These are phyloP conservation scores for Allium fistulosum DNA, from an alignment of 106 monocot species.

Conservation along the genomic window DNA sequence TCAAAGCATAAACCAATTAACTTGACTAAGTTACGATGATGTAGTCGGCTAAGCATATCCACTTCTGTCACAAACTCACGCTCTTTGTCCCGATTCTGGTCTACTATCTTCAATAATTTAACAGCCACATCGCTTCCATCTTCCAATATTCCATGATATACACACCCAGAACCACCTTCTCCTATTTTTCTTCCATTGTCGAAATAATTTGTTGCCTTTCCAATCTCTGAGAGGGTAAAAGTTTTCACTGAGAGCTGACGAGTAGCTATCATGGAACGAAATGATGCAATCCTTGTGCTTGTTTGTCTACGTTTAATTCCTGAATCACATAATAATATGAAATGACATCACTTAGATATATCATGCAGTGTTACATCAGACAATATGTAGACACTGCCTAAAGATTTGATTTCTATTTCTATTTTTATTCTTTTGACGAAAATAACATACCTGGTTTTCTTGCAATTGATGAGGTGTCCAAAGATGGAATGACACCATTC, in stretches of 20 bases:
- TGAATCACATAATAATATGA: neutral
- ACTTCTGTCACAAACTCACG: slow-evolving; percentile 44
- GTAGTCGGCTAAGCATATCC: slow-evolving; percentile 86
- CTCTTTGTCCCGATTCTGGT: slow-evolving; percentile 21
- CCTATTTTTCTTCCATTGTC: slow-evolving; percentile 46
- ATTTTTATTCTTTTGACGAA: no score
- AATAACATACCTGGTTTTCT: slow-evolving; percentile 47
- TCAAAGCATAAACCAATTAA: slow-evolving; percentile 95
- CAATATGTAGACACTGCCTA: neutral
- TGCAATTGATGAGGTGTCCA: slow-evolving; percentile 29
- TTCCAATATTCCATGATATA: slow-evolving; percentile 51
- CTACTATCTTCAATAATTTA: slow-evolving; percentile 40
- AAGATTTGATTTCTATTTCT: neutral
- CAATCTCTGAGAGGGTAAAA: slow-evolving; percentile 65
- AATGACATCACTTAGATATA: neutral
- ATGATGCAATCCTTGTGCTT: slow-evolving; percentile 47
- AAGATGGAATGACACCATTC: neutral
- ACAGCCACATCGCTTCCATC: slow-evolving; percentile 70
- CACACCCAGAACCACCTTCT: slow-evolving; percentile 72
- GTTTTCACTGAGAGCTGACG: slow-evolving; percentile 62
- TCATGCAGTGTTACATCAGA: neutral
- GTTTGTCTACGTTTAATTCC: slow-evolving; percentile 27
- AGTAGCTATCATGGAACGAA: slow-evolving; percentile 46
- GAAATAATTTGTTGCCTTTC: slow-evolving; percentile 63
- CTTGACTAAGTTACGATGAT: slow-evolving; percentile 97